Evolutionary conservation across 768 basidiomycete species (phyloP), one percentile per base, ranked within the genome.

Genomic region (Tricholoma matsutake): DNA sequence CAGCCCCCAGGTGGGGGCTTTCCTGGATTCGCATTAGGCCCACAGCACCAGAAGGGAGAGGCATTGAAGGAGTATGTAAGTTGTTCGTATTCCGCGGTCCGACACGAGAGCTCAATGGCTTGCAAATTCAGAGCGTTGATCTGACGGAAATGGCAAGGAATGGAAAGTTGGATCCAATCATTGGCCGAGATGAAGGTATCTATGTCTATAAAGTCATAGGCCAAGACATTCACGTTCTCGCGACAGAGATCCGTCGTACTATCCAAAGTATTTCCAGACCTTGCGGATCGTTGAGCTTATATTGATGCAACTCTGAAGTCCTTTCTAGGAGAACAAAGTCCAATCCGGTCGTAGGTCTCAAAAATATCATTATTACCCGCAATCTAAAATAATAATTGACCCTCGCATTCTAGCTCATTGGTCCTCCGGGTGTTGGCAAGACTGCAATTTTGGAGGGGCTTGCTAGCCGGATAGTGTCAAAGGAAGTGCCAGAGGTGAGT

Each of bases 381-480:
- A 54, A 9, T 6, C 2, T 6, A 16, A n/a, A 3, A 51, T n/a
- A 2, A 58, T 18, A 52, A 32, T 32, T 52, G 45, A 45, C 56
- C 6, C 13, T 18, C 11, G 28, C 49, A 56, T 20, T 43, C 8
- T 61, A 90, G 88, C 81, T 92, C 51, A 90, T 92, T 58, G 90
- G 92, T 6, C 87, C 91, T 25, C 92, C 94, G 2, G 94, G 94
- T 60, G 92, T 95, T 11, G 94, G 94, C 0, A 97, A 97, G 76
- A 96, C 94, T 0, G 93, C 94, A 0, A 94, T 96, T 56, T 71
- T 96, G 11, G 94, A 96, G 75, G 94, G 94, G 2, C 81, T 97
- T 14, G 94, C 94, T 0, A 89, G 84, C 65, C 80, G 94, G 22
- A 94, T 96, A 56, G 86, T 96, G 0, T 84, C 89, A 3, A 91